Evolutionary conservation across 345 rosid species (phyloP), one percentile per base, ranked within the genome.

Genomic region (Lepidium sativum): DNA sequence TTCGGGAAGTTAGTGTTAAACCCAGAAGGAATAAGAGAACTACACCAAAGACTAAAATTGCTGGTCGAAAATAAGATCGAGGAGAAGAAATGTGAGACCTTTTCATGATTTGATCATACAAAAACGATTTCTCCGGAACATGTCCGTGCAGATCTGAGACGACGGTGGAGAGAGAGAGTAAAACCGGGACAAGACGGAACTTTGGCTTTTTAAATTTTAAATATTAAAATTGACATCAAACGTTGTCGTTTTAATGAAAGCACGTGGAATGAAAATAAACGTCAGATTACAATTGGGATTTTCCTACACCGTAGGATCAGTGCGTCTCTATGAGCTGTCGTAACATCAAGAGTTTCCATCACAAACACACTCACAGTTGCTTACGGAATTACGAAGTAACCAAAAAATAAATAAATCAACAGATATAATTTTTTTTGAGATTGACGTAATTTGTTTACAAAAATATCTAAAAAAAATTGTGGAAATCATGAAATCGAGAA

Each of bases 11-110:
- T 18, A 74, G 60, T 38, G 80, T 65, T 39, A 82, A 56, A 41
- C 70, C 41, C 21, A 80, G 65, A 54, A 87, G 65, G 16, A 87
- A 73, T 4, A 76, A 13, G 48, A 88, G 70, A 7, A 77, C 69
- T 66, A 81, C 60, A 2, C 71, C 32, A 6, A 80, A 31, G 51
- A 80, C 25, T 47, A 71, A 27, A 10, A 80, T 31, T n/a, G 76
- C 47, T 6, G 82, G 78, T 39, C 86, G 86, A 57, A 82, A 80
- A 6, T 65, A 68, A 63, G 80, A 62, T 51, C 78, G 66, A 56
- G 63, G 16, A 4, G 78, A 70, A 27, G 87, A 65, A 54, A 65
- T 47, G 69, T 85, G 90, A 52, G 79, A 17, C 60, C 80, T 70
- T 76, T 86, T 88, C 96, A 86, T 91, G 65, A 16, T 60, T 18